Conservation (phyloP, 2,329 filamentous ascomycete species). For the Alternaria sp. region DNA sequence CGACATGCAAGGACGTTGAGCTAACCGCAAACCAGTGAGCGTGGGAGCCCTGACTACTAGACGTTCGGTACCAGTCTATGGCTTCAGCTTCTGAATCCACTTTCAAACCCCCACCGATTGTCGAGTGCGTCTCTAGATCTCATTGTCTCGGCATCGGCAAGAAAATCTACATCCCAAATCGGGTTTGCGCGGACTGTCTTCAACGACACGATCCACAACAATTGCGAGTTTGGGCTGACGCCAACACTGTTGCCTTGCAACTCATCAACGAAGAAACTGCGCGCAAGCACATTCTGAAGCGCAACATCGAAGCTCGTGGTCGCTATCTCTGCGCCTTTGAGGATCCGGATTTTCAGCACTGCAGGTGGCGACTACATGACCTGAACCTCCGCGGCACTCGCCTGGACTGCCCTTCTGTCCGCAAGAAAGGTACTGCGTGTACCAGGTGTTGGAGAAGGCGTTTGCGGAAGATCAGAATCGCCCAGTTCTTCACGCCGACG, state of each 20-base stretch:
- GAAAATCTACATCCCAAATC: conserved; percentile 27
- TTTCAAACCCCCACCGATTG: conserved; percentile 34
- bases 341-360: conserved; percentile 33
- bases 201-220: conserved; percentile 33
- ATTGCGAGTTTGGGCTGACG: conserved; percentile 25
- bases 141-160: conserved; percentile 37
- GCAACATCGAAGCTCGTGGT: conserved; percentile 31
- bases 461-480: conserved; percentile 29
- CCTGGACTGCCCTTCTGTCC: conserved; percentile 25
- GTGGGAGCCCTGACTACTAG: conserved; percentile 16
- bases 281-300: conserved; percentile 26
- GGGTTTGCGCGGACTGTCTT: conserved; percentile 32
- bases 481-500: conserved; percentile 36
- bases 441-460: conserved; percentile 31
- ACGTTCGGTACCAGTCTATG: conserved; percentile 25
- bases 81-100: conserved; percentile 15
- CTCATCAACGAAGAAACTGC: conserved; percentile 27
- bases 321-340: conserved; percentile 31
- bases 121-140: conserved; percentile 27
- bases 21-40: conserved; percentile 21
- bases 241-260: conserved; percentile 17
- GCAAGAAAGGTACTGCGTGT: conserved; percentile 31
- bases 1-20: conserved; percentile 26
- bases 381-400: conserved; percentile 33
- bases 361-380: conserved; percentile 32